Evolutionary conservation across 352 stramenopile species (phyloP).

Genomic region (Aphanomyces astaci): DNA sequence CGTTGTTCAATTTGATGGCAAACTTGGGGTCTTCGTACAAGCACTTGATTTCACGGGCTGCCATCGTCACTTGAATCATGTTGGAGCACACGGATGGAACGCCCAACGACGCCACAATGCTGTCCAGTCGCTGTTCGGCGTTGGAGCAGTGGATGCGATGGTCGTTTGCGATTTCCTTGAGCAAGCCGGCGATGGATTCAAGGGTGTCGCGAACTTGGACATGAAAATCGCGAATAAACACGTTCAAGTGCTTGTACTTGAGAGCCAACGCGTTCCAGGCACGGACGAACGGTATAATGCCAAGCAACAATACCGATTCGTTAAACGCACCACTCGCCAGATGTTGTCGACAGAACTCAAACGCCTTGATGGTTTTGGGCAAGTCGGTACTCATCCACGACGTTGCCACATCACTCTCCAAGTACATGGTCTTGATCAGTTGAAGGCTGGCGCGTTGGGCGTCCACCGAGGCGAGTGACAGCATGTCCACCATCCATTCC

Average conservation of each 20-base stretch:
- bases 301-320: neutral
- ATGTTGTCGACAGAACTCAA: conserved; percentile 4
- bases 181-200: neutral
- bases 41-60: neutral
- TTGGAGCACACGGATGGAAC: conserved; percentile 5
- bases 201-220: neutral
- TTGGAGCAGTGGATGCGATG: neutral
- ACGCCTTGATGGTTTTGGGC: neutral
- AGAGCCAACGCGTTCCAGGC: neutral
- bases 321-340: conserved; percentile 15
- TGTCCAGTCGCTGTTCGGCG: conserved; percentile 2
- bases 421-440: conserved; percentile 17
- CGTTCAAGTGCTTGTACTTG: neutral
- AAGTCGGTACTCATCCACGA: neutral
- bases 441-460: neutral
- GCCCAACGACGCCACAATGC: neutral
- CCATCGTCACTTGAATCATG: neutral
- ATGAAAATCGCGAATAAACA: neutral
- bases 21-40: neutral
- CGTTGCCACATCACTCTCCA: conserved; percentile 11
- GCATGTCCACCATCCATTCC: conserved; percentile 5
- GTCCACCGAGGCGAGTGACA: neutral
- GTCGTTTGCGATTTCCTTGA: neutral
- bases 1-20: neutral
- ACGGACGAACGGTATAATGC: neutral